Percentiles rank a stretch among this genome's conserved stretches.
These are phyloP conservation scores for Glonium stellatum DNA, from an alignment of 495 filamentous ascomycete genomes.

Conservation along the genomic window DNA sequence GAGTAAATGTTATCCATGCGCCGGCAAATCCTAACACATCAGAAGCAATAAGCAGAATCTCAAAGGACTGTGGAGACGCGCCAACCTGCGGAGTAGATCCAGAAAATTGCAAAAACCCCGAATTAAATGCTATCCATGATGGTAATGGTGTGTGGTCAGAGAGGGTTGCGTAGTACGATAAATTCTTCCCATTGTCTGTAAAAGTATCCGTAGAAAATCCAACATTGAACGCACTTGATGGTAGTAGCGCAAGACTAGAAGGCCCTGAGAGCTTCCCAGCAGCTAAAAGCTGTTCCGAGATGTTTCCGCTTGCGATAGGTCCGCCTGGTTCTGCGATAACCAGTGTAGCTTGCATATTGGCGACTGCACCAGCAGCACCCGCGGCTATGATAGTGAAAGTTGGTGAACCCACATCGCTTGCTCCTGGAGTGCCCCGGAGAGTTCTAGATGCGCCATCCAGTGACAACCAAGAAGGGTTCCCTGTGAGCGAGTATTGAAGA, in stretches of 20 bases:
- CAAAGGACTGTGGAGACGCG: constrained; percentile 63
- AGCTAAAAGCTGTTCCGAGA: constrained; percentile 26
- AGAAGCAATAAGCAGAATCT: constrained; percentile 68
- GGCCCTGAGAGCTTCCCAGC: constrained; percentile 31
- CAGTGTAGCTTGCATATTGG: constrained; percentile 28
- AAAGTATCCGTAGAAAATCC: constrained; percentile 30
- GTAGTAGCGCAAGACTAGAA: constrained; percentile 21
- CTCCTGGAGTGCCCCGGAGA: constrained; percentile 57
- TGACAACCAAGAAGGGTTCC: constrained; percentile 61
- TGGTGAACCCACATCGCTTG: constrained; percentile 48
- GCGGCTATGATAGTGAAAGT: constrained; percentile 41
- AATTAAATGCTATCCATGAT: constrained; percentile 77
- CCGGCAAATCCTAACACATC: constrained; percentile 73
- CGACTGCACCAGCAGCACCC: constrained; percentile 22
- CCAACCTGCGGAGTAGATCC: constrained; percentile 61
- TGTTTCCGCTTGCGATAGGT: constrained; percentile 13
- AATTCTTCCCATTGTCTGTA: constrained; percentile 20
- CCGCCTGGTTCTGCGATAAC: constrained; percentile 16
- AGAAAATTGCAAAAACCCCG: constrained; percentile 56
- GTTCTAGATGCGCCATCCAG: constrained; percentile 55
- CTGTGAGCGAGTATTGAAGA: constrained; percentile 55
- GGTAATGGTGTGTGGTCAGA: constrained; percentile 74
- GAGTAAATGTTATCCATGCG: constrained; percentile 55
- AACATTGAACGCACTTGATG: constrained; percentile 27
- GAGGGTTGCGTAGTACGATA: constrained; percentile 67